Percentiles rank a stretch among this genome's conserved stretches.
These are phyloP conservation scores for Microglena sp. DNA, from an alignment of 139 green algal species.

Conservation along the genomic window DNA sequence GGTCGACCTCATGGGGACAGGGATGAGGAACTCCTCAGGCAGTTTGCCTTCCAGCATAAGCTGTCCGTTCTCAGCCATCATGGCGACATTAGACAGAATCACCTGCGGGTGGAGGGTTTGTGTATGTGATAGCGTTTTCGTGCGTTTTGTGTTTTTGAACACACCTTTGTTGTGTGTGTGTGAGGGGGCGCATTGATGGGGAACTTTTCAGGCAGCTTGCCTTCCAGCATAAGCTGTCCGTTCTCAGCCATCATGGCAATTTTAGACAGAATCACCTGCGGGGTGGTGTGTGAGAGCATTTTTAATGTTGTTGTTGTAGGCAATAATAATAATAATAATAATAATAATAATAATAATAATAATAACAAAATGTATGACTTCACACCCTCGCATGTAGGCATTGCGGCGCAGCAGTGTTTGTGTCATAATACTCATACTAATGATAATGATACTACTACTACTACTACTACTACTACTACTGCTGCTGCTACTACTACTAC, in stretches of 20 bases:
- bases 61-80: constrained; percentile 23
- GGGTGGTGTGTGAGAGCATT: too few relatives aligned
- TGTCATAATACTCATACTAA: too few relatives aligned
- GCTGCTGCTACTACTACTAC: too few relatives aligned
- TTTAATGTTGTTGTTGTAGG: too few relatives aligned
- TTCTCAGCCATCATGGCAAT: constrained; percentile 24
- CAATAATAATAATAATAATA: too few relatives aligned
- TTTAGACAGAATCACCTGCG: constrained; percentile 18
- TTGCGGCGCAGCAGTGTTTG: constrained; percentile 22
- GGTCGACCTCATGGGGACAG: constrained; percentile 14
- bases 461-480: too few relatives aligned
- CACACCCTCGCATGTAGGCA: constrained; percentile 9
- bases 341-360: too few relatives aligned
- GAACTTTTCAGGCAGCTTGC: constrained; percentile 20
- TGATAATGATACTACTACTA: too few relatives aligned
- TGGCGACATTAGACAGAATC: constrained; percentile 16
- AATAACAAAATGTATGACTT: too few relatives aligned
- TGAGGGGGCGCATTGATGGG: too few relatives aligned
- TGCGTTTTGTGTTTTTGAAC: background rate
- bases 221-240: constrained; percentile 16
- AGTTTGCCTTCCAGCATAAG: constrained; percentile 17
- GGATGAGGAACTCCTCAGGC: constrained; percentile 23
- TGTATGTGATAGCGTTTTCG: background rate
- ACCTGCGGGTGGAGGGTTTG: constrained; percentile 5
- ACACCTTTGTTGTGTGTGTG: too few relatives aligned